phyloP scores from a whole-genome alignment of 371 early-diverging fungal genomes.

The Apophysomyces trapeziformis region DNA sequence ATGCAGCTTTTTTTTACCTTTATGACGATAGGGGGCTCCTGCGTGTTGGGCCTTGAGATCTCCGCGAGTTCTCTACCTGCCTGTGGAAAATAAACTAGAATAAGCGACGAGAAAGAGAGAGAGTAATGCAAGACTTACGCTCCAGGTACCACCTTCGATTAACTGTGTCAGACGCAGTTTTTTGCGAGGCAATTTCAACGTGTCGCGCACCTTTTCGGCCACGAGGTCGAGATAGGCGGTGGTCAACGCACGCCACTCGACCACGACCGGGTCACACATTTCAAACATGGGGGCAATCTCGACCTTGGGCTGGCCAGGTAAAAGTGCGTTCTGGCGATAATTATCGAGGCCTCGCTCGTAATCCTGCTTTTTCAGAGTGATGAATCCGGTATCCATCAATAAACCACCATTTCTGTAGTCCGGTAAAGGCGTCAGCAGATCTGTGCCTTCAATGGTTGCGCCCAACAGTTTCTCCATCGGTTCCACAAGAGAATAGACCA shows the following conservation, averaged over 20 bases:
- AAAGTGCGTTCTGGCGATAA: constrained; percentile 46
- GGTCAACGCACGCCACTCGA: constrained; percentile 94
- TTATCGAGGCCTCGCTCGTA: constrained; percentile 52
- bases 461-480: constrained; percentile 70
- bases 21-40: constrained; percentile 89
- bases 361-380: constrained; percentile 44
- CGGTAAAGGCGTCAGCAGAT: constrained; percentile 84
- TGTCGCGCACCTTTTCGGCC: constrained; percentile 68
- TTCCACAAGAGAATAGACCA: constrained; percentile 90
- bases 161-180: constrained; percentile 81
- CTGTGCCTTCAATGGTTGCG: constrained; percentile 68
- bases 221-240: constrained; percentile 83
- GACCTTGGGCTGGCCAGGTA: constrained; percentile 49
- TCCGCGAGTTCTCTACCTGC: constrained; percentile 89
- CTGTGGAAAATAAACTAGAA: constrained; percentile 33
- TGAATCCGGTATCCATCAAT: constrained; percentile 51
- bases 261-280: constrained; percentile 80
- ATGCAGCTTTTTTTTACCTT: constrained; percentile 21
- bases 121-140: constrained; percentile 43
- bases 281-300: constrained; percentile 75
- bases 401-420: constrained; percentile 89
- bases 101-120: constrained; percentile 10
- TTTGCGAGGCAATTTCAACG: constrained; percentile 59
- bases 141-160: constrained; percentile 91
- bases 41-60: constrained; percentile 74